A percentile compares a stretch with the other conserved stretches of the same genome.
Evolutionary conservation across 352 stramenopile genomes (phyloP).

Genomic region (Aphanomyces cochlioides): DNA sequence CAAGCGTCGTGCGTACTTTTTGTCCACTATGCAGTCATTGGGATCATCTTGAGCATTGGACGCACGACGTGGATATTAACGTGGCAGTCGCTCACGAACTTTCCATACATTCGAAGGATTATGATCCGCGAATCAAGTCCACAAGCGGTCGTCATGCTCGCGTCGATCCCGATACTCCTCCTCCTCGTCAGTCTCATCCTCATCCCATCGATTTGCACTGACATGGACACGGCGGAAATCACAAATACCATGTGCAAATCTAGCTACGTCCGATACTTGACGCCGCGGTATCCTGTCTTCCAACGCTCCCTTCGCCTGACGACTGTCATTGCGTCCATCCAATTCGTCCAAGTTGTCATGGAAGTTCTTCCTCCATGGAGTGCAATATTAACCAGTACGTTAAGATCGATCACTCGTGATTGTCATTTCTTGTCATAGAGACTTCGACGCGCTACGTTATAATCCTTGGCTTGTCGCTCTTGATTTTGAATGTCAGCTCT

Average conservation of each 20-base stretch:
- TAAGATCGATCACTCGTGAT: background rate
- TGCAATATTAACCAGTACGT: conserved; percentile 14
- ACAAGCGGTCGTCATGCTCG: conserved; percentile 72
- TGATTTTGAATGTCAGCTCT: conserved; percentile 58
- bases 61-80: conserved; percentile 85
- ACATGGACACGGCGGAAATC: conserved; percentile 22
- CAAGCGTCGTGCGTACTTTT: conserved; percentile 74
- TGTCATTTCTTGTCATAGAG: background rate
- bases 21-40: conserved; percentile 80
- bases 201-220: conserved; percentile 46
- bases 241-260: conserved; percentile 58
- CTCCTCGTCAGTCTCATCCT: conserved; percentile 74
- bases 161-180: conserved; percentile 55
- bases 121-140: conserved; percentile 71
- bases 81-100: conserved; percentile 84
- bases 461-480: conserved; percentile 50
- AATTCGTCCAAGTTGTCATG: conserved; percentile 83
- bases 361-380: conserved; percentile 73
- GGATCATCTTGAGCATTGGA: conserved; percentile 77
- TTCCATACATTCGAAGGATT: conserved; percentile 81
- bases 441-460: conserved; percentile 46
- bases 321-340: conserved; percentile 73
- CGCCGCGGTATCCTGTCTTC: conserved; percentile 76
- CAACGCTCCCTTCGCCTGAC: conserved; percentile 74
- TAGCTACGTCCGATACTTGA: conserved; percentile 82